Evolutionary conservation across 140 eudicot genomes (phyloP).

Genomic region (Senecio squalidus): DNA sequence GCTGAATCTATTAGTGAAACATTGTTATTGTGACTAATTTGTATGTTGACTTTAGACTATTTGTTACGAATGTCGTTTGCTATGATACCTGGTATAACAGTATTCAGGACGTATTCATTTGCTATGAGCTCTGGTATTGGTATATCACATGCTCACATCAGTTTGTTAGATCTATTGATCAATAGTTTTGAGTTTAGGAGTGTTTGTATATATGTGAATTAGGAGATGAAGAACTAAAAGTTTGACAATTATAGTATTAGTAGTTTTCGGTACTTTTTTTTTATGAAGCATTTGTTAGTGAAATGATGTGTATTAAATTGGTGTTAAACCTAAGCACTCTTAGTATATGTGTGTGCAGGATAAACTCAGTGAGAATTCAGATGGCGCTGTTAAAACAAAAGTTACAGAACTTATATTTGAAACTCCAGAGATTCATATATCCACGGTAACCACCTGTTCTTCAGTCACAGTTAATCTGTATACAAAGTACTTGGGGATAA

Average conservation of each 20-base stretch:
- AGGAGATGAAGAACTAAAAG: conserved; percentile 5
- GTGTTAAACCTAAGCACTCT: neutral
- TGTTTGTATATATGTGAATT: neutral
- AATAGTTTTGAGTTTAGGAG: neutral
- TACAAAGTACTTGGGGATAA: conserved; percentile 1
- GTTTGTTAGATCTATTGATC: too few relatives aligned
- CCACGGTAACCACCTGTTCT: conserved; percentile 36
- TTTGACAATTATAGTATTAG: neutral
- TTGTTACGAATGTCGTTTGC: conserved; percentile 4
- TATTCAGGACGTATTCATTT: neutral
- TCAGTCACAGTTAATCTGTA: conserved; percentile 1
- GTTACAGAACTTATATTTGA: conserved; percentile 47
- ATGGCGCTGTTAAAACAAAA: conserved; percentile 22
- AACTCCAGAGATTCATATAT: conserved; percentile 54
- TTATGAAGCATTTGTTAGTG: too few relatives aligned
- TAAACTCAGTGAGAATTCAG: conserved; percentile 23
- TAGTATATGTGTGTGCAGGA: conserved; percentile 47
- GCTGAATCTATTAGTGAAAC: neutral
- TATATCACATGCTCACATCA: too few relatives aligned
- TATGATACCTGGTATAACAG: conserved; percentile 3
- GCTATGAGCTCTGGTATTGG: too few relatives aligned
- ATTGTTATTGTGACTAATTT: neutral
- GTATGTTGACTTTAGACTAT: neutral
- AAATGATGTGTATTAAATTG: neutral
- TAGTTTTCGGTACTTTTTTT: too few relatives aligned